A percentile compares a stretch with the other conserved stretches of the same genome.
phyloP scores from a whole-genome alignment of 345 rosid species.

The Melastoma malabathricum region DNA sequence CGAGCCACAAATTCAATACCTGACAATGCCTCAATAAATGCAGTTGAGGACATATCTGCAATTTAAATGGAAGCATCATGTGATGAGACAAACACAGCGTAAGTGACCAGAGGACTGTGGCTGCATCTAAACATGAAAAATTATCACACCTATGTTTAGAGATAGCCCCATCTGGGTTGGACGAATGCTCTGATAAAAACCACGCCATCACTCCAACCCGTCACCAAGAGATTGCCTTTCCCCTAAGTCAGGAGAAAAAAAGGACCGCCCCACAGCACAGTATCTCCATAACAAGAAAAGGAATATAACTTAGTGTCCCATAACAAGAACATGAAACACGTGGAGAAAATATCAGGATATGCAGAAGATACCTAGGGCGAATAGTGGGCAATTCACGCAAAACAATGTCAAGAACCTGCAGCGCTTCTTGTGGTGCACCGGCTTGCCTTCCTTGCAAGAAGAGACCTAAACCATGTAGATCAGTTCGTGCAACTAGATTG shows the following conservation, averaged over 20 bases:
- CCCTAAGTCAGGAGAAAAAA: constrained; percentile 77
- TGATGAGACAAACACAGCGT: not conserved
- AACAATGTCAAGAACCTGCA: constrained; percentile 96
- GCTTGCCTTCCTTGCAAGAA: constrained; percentile 82
- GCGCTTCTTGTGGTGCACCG: constrained; percentile 96
- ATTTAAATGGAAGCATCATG: not conserved
- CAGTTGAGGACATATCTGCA: constrained; percentile 95
- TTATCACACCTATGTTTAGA: constrained; percentile 50
- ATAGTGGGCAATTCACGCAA: constrained; percentile 83
- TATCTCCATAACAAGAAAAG: constrained; percentile 21
- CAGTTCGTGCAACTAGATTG: constrained; percentile 83
- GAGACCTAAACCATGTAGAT: constrained; percentile 70
- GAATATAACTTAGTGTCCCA: too few species aligned
- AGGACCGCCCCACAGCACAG: constrained; percentile 82
- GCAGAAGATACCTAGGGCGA: constrained; percentile 19
- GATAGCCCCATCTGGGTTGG: constrained; percentile 96
- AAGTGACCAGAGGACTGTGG: constrained; percentile 1
- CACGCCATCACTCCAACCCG: constrained; percentile 97
- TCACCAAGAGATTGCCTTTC: constrained; percentile 74
- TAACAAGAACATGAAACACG: too few species aligned
- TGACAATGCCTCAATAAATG: constrained; percentile 82
- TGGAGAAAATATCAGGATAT: constrained; percentile 2
- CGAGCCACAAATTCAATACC: constrained; percentile 63
- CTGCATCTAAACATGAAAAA: not conserved
- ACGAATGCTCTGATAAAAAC: constrained; percentile 93